Evolutionary conservation across 2,329 filamentous ascomycete genomes (phyloP).

Genomic region (Tolypocladium endophyticum): DNA sequence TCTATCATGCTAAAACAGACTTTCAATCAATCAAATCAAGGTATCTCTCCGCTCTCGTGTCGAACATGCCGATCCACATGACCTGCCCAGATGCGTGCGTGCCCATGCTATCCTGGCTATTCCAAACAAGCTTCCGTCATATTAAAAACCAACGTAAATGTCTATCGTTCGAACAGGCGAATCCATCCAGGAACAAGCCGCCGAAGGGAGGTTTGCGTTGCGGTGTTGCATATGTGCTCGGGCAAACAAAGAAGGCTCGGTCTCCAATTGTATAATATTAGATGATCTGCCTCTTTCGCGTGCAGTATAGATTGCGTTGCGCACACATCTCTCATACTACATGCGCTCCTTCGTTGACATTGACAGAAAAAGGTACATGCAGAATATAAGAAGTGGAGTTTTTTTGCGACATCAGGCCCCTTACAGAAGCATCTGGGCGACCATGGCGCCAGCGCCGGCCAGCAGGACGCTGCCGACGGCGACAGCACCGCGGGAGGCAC

Average conservation of each 20-base stretch:
- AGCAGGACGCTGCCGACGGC: constrained; percentile 14
- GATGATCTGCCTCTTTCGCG: constrained; percentile 15
- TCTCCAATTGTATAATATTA: constrained; percentile 20
- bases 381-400: constrained; percentile 8
- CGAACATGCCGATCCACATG: not conserved
- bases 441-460: constrained; percentile 15
- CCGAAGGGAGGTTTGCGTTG: not conserved
- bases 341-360: constrained; percentile 11
- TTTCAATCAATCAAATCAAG: not conserved
- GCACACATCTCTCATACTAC: constrained; percentile 10
- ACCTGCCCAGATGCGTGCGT: not conserved
- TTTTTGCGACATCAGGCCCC: not conserved
- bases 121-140: not conserved
- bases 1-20: not conserved
- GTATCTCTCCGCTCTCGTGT: not conserved
- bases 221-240: not conserved
- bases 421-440: constrained; percentile 21
- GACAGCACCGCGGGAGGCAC: constrained; percentile 13
- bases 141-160: not conserved
- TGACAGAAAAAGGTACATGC: constrained; percentile 13
- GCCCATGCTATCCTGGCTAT: not conserved
- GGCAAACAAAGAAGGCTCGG: constrained; percentile 8
- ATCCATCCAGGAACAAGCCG: not conserved
- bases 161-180: not conserved
- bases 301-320: constrained; percentile 2